These are phyloP conservation scores for Flaveria linearis DNA, from an alignment of 129 eudicot genomes.

Conservation along the genomic window DNA sequence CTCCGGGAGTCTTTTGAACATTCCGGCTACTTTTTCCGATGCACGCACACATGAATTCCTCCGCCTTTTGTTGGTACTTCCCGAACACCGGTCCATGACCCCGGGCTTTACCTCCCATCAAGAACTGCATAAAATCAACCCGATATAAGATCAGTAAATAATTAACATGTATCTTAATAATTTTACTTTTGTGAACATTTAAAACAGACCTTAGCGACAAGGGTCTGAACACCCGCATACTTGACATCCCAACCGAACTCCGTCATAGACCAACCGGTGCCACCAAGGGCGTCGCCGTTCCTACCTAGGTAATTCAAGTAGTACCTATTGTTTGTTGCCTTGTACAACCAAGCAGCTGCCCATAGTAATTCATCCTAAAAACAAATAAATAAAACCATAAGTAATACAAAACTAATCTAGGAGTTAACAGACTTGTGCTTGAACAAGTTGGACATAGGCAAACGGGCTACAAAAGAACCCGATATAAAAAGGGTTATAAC, in stretches of 20 bases:
- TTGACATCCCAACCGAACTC: conserved; percentile 88
- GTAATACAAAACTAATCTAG: no score
- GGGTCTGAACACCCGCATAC: conserved; percentile 69
- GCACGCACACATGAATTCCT: conserved; percentile 54
- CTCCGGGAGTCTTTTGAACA: conserved; percentile 60
- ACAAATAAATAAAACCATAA: neutral
- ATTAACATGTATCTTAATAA: neutral
- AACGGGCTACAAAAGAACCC: no score
- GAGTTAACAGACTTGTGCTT: no score
- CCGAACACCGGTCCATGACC: conserved; percentile 50
- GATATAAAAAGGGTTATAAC: no score
- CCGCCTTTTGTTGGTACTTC: conserved; percentile 50
- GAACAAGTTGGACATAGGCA: no score
- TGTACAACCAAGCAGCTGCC: conserved; percentile 80
- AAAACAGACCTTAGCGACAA: conserved; percentile 55
- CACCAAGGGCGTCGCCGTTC: conserved; percentile 54
- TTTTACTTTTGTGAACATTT: neutral
- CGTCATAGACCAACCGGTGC: conserved; percentile 61
- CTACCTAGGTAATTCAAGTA: conserved; percentile 52
- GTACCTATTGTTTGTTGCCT: conserved; percentile 50
- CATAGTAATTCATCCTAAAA: conserved; percentile 73
- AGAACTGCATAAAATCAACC: conserved; percentile 45
- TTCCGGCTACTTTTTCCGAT: conserved; percentile 47
- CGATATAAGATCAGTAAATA: neutral
- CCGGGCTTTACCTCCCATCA: conserved; percentile 76